Evolutionary conservation across 2,329 filamentous ascomycete genomes (phyloP).

Genomic region (Fusarium veterinarium): DNA sequence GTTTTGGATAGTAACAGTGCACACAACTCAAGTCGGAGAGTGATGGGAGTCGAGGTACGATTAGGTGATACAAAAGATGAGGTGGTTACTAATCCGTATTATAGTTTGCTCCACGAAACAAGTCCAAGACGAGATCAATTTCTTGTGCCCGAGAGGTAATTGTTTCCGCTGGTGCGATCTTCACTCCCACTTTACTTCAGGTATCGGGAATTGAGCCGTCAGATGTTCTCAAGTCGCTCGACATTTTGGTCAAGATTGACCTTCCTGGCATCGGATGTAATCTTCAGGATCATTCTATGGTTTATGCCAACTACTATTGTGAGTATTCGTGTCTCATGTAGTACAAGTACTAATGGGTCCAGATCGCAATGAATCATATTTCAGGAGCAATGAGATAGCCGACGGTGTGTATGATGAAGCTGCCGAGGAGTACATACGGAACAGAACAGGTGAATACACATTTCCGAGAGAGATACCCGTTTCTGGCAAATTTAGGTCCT

Average conservation of each 20-base stretch:
- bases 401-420: conserved; percentile 17
- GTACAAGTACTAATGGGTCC: too few species aligned
- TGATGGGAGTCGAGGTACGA: conserved; percentile 25
- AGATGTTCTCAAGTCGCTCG: neutral
- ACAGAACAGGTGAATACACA: conserved; percentile 5
- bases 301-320: conserved; percentile 18
- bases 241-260: conserved; percentile 9
- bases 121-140: neutral
- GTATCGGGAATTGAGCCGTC: conserved; percentile 22
- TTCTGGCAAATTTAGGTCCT: conserved; percentile 4
- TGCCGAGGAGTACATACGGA: conserved; percentile 4
- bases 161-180: conserved; percentile 22
- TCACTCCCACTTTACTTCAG: conserved; percentile 23
- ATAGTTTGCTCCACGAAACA: conserved; percentile 4
- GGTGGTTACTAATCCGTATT: neutral
- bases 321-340: neutral
- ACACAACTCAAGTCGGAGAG: neutral
- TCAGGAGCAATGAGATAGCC: conserved; percentile 6
- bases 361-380: conserved; percentile 21
- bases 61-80: too few species aligned
- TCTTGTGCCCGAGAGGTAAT: conserved; percentile 16
- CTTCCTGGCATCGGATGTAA: conserved; percentile 23
- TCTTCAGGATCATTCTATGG: conserved; percentile 28
- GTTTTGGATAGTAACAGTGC: neutral
- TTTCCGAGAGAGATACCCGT: neutral